A percentile compares a stretch with the other conserved stretches of the same genome.
Evolutionary conservation across 192 early-diverging fungal species (phyloP).

Genomic region (Irineochytrium annulatum): DNA sequence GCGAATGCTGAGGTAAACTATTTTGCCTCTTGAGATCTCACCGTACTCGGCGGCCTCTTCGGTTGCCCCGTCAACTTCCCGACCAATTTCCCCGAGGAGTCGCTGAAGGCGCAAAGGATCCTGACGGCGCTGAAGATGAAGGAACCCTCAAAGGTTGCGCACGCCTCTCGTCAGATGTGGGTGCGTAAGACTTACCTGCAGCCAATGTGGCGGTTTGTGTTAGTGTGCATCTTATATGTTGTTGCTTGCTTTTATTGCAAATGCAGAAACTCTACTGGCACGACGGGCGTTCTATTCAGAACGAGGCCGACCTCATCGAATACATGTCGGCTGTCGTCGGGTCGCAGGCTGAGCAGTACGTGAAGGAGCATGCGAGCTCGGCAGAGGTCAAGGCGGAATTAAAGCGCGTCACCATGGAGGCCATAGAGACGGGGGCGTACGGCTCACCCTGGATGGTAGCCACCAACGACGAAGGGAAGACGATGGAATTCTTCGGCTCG

Average conservation of each 20-base stretch:
- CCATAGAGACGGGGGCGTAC: conserved; percentile 36
- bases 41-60: not conserved
- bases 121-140: conserved; percentile 26
- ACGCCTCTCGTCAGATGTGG: conserved; percentile 26
- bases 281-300: conserved; percentile 10
- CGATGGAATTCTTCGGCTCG: conserved; percentile 36
- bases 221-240: not conserved
- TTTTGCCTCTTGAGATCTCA: not conserved
- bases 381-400: conserved; percentile 30
- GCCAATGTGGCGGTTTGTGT: too few species aligned
- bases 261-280: conserved; percentile 27
- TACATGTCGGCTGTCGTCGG: conserved; percentile 22
- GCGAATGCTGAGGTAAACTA: not conserved
- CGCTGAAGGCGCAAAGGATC: conserved; percentile 31
- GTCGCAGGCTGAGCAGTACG: not conserved
- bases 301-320: conserved; percentile 7
- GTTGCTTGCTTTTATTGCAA: not conserved
- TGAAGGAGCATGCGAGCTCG: conserved; percentile 6
- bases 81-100: conserved; percentile 23
- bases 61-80: conserved; percentile 4
- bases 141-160: conserved; percentile 13
- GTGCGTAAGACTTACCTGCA: conserved; percentile 10
- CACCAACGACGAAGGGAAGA: conserved; percentile 9
- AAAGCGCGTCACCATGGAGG: conserved; percentile 17
- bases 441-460: conserved; percentile 41